These are phyloP conservation scores for Pestalotiopsis sp. DNA, from an alignment of 2,329 filamentous ascomycete species.

Conservation along the genomic window DNA sequence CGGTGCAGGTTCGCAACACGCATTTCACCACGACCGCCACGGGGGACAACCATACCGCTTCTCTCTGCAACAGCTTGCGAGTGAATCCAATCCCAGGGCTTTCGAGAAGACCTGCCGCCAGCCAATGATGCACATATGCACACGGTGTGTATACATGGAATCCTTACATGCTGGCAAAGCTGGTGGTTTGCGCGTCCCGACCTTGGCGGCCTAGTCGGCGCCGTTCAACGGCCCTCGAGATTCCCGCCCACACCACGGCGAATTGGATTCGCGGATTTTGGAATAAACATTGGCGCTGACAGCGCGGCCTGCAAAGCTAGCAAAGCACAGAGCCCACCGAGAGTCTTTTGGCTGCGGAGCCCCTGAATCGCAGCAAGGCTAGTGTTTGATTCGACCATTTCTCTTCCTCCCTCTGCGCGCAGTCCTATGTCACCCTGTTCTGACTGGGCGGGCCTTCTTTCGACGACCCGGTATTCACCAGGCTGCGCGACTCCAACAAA, in stretches of 20 bases:
- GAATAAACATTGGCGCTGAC: slow-evolving; percentile 3
- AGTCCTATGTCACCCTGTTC: not conserved
- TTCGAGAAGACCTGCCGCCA: not conserved
- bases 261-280: not conserved
- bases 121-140: not conserved
- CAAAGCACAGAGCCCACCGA: not conserved
- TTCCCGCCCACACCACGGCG: not conserved
- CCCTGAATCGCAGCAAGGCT: slow-evolving; percentile 2
- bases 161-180: not conserved
- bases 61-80: not conserved
- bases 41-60: not conserved
- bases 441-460: slow-evolving; percentile 3
- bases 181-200: slow-evolving; percentile 3
- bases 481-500: not conserved
- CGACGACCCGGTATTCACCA: slow-evolving; percentile 3
- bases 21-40: not conserved
- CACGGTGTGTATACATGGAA: not conserved
- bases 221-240: not conserved
- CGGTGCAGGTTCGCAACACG: not conserved
- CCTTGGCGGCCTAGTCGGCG: slow-evolving; percentile 3
- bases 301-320: slow-evolving; percentile 1
- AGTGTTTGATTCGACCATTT: not conserved
- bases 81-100: not conserved
- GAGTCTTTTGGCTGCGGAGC: not conserved
- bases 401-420: not conserved